Percentiles rank a stretch among this genome's conserved stretches.
Evolutionary conservation across 805 yeast species (phyloP).

Genomic region (Kazachstania bromeliacearum): DNA sequence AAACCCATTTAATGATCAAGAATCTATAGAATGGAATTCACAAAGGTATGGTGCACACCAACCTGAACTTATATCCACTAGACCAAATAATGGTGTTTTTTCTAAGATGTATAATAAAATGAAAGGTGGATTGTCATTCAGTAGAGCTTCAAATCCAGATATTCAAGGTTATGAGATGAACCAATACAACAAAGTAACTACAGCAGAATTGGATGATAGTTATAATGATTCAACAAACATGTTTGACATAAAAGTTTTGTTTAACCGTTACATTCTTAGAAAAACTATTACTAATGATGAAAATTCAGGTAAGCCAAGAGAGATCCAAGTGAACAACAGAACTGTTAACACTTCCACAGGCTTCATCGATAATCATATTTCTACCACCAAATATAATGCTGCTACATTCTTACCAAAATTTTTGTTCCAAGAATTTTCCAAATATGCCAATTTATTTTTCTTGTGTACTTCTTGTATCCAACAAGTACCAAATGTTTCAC

Average conservation of each 20-base stretch:
- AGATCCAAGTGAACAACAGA: conserved; percentile 59
- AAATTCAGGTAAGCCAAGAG: conserved; percentile 41
- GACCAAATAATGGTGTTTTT: conserved; percentile 13
- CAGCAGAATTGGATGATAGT: conserved; percentile 17
- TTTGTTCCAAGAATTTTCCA: conserved; percentile 90
- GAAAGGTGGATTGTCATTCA: conserved; percentile 12
- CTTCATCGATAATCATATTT: conserved; percentile 74
- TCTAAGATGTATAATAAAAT: conserved; percentile 12
- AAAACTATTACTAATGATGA: conserved; percentile 13
- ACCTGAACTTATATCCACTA: conserved; percentile 7
- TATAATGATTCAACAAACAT: conserved; percentile 27
- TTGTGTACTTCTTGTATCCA: conserved; percentile 87
- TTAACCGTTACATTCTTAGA: conserved; percentile 30
- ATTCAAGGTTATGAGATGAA: conserved; percentile 26
- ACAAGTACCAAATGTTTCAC: conserved; percentile 94
- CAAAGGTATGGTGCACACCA: conserved; percentile 4
- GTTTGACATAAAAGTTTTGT: conserved; percentile 32
- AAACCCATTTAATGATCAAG: conserved; percentile 19
- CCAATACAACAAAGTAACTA: conserved; percentile 18
- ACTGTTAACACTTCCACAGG: conserved; percentile 44
- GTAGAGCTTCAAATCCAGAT: conserved; percentile 3
- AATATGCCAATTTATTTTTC: conserved; percentile 91
- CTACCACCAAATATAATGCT: conserved; percentile 89
- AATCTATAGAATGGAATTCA: conserved; percentile 10
- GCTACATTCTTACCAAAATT: conserved; percentile 94